Percentiles rank a stretch among this genome's conserved stretches.
phyloP scores from a whole-genome alignment of 305 asterid genomes.

The Vinca major region DNA sequence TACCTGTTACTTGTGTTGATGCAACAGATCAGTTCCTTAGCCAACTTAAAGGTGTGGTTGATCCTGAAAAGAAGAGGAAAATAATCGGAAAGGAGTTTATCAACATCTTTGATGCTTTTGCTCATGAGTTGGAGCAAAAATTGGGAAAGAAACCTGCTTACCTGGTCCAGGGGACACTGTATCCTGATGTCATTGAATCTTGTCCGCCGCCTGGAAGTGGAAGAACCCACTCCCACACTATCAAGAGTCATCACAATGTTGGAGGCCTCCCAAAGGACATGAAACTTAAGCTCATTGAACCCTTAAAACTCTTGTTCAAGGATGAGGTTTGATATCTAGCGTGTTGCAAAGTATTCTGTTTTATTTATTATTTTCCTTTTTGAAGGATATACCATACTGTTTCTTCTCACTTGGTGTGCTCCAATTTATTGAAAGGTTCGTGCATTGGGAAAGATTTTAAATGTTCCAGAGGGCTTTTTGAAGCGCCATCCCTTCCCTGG shows the following conservation, averaged over 20 bases:
- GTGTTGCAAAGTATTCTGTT: slow-evolving; percentile 3
- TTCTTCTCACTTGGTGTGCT: slow-evolving; percentile 3
- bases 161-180: slow-evolving; percentile 93
- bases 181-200: slow-evolving; percentile 95
- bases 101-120: slow-evolving; percentile 65
- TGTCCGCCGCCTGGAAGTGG: slow-evolving; percentile 99
- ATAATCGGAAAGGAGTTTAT: slow-evolving; percentile 87
- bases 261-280: slow-evolving; percentile 98
- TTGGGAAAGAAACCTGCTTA: slow-evolving; percentile 59
- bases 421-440: slow-evolving; percentile 15
- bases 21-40: slow-evolving; percentile 78
- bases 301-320: slow-evolving; percentile 87
- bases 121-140: slow-evolving; percentile 56
- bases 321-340: slow-evolving; percentile 51
- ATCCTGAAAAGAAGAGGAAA: slow-evolving; percentile 86
- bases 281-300: slow-evolving; percentile 94
- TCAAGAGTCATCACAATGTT: slow-evolving; percentile 94
- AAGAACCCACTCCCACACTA: slow-evolving; percentile 89
- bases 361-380: neutral
- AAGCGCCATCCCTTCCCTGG: slow-evolving; percentile 12
- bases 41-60: slow-evolving; percentile 87
- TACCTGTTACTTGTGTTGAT: slow-evolving; percentile 84
- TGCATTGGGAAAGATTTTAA: slow-evolving; percentile 11
- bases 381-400: slow-evolving; percentile 11
- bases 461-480: slow-evolving; percentile 8